Conservation (phyloP, 148 eudicot species). For the Amaranthus palmeri region DNA sequence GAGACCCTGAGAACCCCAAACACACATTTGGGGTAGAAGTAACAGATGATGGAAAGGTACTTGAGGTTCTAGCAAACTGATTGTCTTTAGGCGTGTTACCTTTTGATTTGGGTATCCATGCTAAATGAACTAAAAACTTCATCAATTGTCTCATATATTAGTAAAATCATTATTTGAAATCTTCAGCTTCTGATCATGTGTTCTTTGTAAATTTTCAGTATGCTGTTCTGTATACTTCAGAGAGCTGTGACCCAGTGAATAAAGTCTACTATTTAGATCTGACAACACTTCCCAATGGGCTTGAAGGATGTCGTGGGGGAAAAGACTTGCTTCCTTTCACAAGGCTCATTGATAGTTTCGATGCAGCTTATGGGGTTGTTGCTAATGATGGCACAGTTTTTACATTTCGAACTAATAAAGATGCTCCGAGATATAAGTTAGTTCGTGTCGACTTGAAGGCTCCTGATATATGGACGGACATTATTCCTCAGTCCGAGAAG, state of each 20-base stretch:
- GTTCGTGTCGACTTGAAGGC: slow-evolving; percentile 74
- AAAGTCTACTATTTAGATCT: slow-evolving; percentile 77
- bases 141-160: background rate
- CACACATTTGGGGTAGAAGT: slow-evolving; percentile 48
- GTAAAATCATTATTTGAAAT: slow-evolving; percentile 1
- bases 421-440: slow-evolving; percentile 87
- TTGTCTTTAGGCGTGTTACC: background rate
- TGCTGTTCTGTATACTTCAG: slow-evolving; percentile 51
- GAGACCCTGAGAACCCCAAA: slow-evolving; percentile 77
- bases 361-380: slow-evolving; percentile 57
- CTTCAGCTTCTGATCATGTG: background rate
- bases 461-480: slow-evolving; percentile 67
- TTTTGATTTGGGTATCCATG: background rate
- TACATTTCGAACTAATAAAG: slow-evolving; percentile 80
- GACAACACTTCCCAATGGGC: slow-evolving; percentile 54
- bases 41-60: slow-evolving; percentile 93
- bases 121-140: background rate
- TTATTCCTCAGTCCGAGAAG: slow-evolving; percentile 63
- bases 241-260: slow-evolving; percentile 77
- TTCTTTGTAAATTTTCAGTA: slow-evolving; percentile 32
- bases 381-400: slow-evolving; percentile 82
- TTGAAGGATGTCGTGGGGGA: slow-evolving; percentile 57
- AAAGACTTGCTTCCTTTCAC: slow-evolving; percentile 68
- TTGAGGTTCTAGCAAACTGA: slow-evolving; percentile 16
- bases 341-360: slow-evolving; percentile 82